Conservation (phyloP, 75 land plant genomes). For the Cupressus sempervirens region DNA sequence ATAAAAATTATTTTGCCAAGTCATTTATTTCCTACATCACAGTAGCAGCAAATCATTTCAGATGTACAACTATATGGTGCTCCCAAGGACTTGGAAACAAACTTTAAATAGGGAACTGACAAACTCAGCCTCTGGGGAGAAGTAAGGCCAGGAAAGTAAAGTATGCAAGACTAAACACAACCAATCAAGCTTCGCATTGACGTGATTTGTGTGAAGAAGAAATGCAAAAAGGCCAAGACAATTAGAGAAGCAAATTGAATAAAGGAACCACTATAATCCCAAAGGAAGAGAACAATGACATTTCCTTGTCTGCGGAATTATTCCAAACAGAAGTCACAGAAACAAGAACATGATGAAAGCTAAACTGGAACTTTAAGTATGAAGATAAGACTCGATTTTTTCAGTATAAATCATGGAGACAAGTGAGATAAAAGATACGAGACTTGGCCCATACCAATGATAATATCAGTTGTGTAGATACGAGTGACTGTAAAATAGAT, state of each 20-base stretch:
- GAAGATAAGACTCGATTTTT: not conserved
- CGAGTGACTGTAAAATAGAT: no score
- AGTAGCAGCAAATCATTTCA: not conserved
- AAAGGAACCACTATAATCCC: not conserved
- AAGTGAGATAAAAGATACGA: no score
- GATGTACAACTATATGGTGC: not conserved
- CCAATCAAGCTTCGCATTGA: not conserved
- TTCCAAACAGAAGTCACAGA: not conserved
- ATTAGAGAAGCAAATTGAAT: not conserved
- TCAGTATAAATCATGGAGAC: no score
- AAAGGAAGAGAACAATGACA: not conserved
- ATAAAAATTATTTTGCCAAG: not conserved
- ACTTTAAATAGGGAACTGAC: not conserved
- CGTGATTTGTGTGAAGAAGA: not conserved
- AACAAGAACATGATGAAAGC: not conserved
- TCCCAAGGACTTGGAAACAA: not conserved
- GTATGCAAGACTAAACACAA: not conserved
- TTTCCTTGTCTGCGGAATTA: not conserved
- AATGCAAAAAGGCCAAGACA: not conserved
- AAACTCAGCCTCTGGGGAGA: not conserved
- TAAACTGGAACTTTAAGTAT: not conserved
- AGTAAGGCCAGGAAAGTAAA: not conserved
- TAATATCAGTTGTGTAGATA: no score
- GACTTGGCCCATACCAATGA: no score
- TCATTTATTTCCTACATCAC: not conserved